phyloP scores from a whole-genome alignment of 306 rosid genomes.

The Biancaea sappan region DNA sequence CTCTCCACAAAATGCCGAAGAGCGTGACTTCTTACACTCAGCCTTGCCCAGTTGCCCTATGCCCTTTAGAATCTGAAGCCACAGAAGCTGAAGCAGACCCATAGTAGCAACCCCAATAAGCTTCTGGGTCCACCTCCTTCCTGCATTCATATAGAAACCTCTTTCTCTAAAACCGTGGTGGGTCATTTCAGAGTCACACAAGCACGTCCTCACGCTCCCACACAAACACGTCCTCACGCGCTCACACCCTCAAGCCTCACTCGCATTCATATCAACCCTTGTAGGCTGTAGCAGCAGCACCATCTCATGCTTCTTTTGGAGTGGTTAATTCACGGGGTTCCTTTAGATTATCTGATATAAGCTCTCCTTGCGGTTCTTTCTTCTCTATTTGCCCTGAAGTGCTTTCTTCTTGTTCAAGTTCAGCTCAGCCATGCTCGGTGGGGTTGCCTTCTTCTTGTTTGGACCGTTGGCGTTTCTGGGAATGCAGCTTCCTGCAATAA shows the following conservation, averaged over 20 bases:
- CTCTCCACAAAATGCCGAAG: constrained; percentile 7
- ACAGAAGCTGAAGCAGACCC: background rate
- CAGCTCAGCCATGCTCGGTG: constrained; percentile 52
- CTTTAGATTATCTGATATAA: constrained; percentile 25
- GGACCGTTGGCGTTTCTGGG: constrained; percentile 60
- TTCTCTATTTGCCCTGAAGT: background rate
- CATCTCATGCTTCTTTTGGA: background rate
- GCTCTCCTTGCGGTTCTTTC: constrained; percentile 3
- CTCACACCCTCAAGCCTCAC: constrained; percentile 8
- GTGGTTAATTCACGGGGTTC: constrained; percentile 27
- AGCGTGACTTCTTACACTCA: background rate
- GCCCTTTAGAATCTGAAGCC: constrained; percentile 26
- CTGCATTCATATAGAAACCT: constrained; percentile 38
- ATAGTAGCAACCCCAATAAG: background rate
- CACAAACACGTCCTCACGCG: too few species aligned
- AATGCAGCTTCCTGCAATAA: constrained; percentile 57
- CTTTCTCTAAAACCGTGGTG: background rate
- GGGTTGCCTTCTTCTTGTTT: constrained; percentile 44
- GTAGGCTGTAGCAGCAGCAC: too few species aligned
- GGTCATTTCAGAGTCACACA: constrained; percentile 1
- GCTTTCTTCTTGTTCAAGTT: constrained; percentile 28
- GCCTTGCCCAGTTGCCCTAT: too few species aligned
- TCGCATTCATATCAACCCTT: constrained; percentile 26
- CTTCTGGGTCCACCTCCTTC: constrained; percentile 30
- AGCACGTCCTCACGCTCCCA: background rate